Evolutionary conservation across 495 filamentous ascomycete species (phyloP), one percentile per base, ranked within the genome.

Genomic region (Aspergillus funiculosus): DNA sequence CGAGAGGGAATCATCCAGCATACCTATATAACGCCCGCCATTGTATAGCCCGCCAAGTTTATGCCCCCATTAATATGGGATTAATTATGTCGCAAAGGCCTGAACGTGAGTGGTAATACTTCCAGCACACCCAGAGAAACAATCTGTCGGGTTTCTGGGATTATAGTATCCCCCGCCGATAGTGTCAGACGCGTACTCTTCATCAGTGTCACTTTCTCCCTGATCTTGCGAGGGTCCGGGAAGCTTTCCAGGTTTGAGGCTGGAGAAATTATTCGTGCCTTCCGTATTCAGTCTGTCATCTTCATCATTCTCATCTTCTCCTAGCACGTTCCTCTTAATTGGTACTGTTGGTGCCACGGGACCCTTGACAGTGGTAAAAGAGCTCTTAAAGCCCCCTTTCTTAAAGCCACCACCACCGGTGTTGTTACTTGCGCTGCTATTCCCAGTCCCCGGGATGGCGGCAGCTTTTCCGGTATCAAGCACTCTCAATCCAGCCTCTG

Each of bases 351-450:
- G 51, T 3, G 51, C 51, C 15, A 43, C 51, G 6, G 63, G 50
- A 1, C 60, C 67, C 48, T 74, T 72, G 30, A 66, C 74, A 10
- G 59, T 50, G 4, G 71, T 71, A 55, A 81, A 82, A 6, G 79
- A 79, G 46, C 76, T 81, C 56, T 76, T 80, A 42, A 82, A 82
- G 0, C 78, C 79, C 4, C 77, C 78, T 46, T 81, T 82, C 51
- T 80, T 82, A 58, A 82, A 82, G 0, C 76, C 76, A 0, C 68
- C 73, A 4, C 52, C 57, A 8, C 53, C 60, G 18, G 30, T 54
- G 22, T 40, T 47, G 10, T 48, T 31, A 17, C 38, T 8, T 18
- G 32, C 18, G 20, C 19, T 20, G 15, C 22, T 37, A 14, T 15
- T 39, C 10, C 22, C 46, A 19, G 32, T 45, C 5, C 50, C 39